Percentiles rank a stretch among this genome's conserved stretches.
Conservation (phyloP, 148 eudicot genomes). For the Rhododendron ferrugineum region DNA sequence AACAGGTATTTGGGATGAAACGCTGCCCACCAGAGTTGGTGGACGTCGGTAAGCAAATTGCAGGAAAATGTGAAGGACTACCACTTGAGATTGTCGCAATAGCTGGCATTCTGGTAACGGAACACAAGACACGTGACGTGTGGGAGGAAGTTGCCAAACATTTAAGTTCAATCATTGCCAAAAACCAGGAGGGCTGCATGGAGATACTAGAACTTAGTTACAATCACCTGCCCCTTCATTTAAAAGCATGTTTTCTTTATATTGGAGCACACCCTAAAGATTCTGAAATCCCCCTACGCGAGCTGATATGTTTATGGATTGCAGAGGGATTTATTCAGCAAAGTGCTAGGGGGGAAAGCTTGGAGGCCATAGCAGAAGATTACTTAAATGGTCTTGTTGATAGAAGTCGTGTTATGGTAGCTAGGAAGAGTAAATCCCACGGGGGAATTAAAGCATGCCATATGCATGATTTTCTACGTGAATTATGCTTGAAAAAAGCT, state of each 20-base stretch:
- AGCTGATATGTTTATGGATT: conserved; percentile 32
- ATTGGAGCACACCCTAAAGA: conserved; percentile 27
- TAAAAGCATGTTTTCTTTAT: conserved; percentile 39
- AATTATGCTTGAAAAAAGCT: conserved; percentile 32
- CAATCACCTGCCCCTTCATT: conserved; percentile 8
- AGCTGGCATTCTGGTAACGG: conserved; percentile 13
- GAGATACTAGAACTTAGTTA: conserved; percentile 7
- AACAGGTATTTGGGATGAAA: conserved; percentile 10
- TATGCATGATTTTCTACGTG: conserved; percentile 39
- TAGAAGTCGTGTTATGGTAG: conserved; percentile 36
- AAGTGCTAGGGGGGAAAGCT: background rate
- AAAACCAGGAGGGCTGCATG: conserved; percentile 11
- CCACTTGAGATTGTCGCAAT: conserved; percentile 44
- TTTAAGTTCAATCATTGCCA: conserved; percentile 20
- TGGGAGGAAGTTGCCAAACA: conserved; percentile 17
- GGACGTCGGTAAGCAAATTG: conserved; percentile 17
- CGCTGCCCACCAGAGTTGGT: conserved; percentile 26
- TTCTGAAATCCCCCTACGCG: conserved; percentile 26
- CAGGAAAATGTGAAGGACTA: conserved; percentile 24
- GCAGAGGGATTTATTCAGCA: conserved; percentile 38
- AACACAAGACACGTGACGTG: conserved; percentile 10
- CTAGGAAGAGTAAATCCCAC: background rate
- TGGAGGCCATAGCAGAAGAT: conserved; percentile 31
- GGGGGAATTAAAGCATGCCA: conserved; percentile 37
- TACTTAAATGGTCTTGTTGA: conserved; percentile 36